phyloP scores from a whole-genome alignment of 2,329 filamentous ascomycete species.

The Tolypocladium tundrense region DNA sequence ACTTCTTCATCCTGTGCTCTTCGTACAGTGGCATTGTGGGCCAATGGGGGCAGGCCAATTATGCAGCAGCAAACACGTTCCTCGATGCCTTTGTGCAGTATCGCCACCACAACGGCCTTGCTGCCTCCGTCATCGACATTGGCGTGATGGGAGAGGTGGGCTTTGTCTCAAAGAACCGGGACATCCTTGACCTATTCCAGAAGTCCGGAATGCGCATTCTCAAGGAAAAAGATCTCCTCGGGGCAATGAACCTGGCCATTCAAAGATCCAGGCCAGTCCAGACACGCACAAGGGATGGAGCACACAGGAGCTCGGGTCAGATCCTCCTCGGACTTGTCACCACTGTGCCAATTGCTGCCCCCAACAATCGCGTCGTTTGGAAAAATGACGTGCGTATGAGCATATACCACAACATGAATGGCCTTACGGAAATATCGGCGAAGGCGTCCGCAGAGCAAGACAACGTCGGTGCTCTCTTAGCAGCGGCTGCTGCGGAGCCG shows the following conservation, averaged over 20 bases:
- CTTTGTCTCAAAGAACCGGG: constrained; percentile 15
- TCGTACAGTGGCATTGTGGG: constrained; percentile 17
- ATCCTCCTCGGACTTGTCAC: constrained; percentile 3
- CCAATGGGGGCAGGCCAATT: constrained; percentile 23
- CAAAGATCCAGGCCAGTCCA: not conserved
- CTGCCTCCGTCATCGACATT: constrained; percentile 27
- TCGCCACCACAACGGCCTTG: constrained; percentile 21
- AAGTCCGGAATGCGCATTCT: constrained; percentile 7
- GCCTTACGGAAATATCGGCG: not conserved
- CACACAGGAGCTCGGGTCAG: not conserved
- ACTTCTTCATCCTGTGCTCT: constrained; percentile 23
- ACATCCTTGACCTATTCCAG: constrained; percentile 5
- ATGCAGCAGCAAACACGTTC: constrained; percentile 29
- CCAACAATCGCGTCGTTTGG: constrained; percentile 7
- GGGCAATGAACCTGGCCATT: constrained; percentile 2
- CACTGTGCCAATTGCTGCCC: constrained; percentile 3
- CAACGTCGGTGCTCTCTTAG: not conserved
- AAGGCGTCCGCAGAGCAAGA: not conserved
- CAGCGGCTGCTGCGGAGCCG: not conserved
- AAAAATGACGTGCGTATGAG: constrained; percentile 7
- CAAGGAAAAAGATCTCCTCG: constrained; percentile 10
- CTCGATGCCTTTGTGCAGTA: constrained; percentile 27
- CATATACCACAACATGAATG: constrained; percentile 5
- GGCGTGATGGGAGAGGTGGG: constrained; percentile 25
- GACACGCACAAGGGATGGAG: not conserved